These are phyloP conservation scores for Beverwykella pulmonaria DNA, from an alignment of 495 filamentous ascomycete genomes.

Conservation along the genomic window DNA sequence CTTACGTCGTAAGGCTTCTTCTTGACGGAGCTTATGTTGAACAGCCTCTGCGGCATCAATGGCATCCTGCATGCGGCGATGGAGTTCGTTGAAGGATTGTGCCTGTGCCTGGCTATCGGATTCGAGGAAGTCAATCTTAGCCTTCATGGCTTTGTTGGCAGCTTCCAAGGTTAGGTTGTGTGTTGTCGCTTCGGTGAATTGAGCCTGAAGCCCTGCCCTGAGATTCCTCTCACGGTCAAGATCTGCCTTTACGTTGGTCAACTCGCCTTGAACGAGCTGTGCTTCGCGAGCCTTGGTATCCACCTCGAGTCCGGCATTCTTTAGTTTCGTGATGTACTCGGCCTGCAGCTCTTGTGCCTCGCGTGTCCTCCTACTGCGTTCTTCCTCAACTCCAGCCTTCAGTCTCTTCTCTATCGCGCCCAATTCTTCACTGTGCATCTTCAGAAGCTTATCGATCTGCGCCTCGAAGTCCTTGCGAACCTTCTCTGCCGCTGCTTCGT, in stretches of 20 bases:
- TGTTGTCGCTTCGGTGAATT: conserved; percentile 64
- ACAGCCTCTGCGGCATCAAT: conserved; percentile 65
- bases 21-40: conserved; percentile 81
- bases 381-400: conserved; percentile 49
- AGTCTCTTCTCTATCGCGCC: conserved; percentile 38
- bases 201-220: conserved; percentile 59
- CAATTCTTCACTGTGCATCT: conserved; percentile 41
- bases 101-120: conserved; percentile 84
- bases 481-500: conserved; percentile 49
- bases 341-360: conserved; percentile 69
- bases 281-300: conserved; percentile 62
- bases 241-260: conserved; percentile 55
- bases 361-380: conserved; percentile 57
- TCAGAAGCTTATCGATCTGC: conserved; percentile 41
- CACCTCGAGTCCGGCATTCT: conserved; percentile 64
- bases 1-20: conserved; percentile 88
- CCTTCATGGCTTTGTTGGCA: conserved; percentile 70
- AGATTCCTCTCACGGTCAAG: conserved; percentile 56
- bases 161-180: conserved; percentile 71
- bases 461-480: conserved; percentile 37
- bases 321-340: conserved; percentile 62
- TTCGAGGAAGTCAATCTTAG: conserved; percentile 83
- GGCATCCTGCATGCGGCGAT: conserved; percentile 76
- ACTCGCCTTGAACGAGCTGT: conserved; percentile 57
- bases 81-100: conserved; percentile 73